Base-by-base conservation (phyloP, 768 basidiomycete species). In the Boletus insuetus region DNA sequence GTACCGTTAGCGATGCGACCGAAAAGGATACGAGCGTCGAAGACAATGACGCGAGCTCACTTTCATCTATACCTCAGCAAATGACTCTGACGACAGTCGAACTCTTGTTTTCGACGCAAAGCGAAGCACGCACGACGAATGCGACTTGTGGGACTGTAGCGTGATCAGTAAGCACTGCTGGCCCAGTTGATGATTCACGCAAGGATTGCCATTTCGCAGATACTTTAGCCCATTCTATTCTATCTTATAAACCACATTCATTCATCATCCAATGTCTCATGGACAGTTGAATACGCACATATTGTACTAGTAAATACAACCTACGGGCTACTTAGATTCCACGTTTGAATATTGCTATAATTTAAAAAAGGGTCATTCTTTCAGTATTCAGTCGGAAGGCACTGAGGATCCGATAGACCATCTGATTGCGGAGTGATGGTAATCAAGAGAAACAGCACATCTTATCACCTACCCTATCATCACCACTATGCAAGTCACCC, bases 401-500 rank as follows among this genome's bases (percentile, higher is more conserved):
- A 32, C 10, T 3, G 5, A 32, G 32, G 10, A 13, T 34, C 11
- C 3, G 22, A 34, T 34, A 26, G 34, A 12, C 6, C 12, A 35
- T 35, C 34, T 35, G 34, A 35, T 14, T 34, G 24, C 24, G 32
- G 32, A 34, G 12, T 34, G 32, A 10, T 13, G 10, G 32, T 12
- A 32, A 32, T 9, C 32, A 32, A 32, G 32, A 32, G n/a, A n/a
- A n/a, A n/a, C n/a, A n/a, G 12, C 10, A 34, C 32, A 39, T 39
- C 38, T 16, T n/a, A 39, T 39, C 38, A 29, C 9, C 14, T 16
- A 37, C 16, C 35, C 13, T 37, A 39, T 46, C n/a, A 32, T 12
- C 11, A 44, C 26, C 26, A n/a, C 17, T 46, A 63, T 59, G 54
- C 54, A 50, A 22, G 49, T 73, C 50, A 69, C 64, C 22, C 40